phyloP scores from a whole-genome alignment of 352 stramenopile genomes.

The Plasmopara halstedii region DNA sequence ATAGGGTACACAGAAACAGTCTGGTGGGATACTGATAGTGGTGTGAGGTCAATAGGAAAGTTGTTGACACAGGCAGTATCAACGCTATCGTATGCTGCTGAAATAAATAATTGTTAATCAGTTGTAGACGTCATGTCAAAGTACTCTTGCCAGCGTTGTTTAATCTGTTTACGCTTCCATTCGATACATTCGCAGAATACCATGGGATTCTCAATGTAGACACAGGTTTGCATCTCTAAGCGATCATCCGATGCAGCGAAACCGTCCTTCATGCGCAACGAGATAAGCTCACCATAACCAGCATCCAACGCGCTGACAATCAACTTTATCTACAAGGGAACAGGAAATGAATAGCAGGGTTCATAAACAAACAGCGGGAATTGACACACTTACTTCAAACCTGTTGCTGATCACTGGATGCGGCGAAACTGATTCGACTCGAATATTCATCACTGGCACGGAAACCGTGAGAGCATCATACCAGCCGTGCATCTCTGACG shows the following conservation, averaged over 20 bases:
- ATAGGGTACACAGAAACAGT: too few relatives aligned
- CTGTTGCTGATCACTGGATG: constrained; percentile 3
- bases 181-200: constrained; percentile 10
- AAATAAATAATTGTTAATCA: constrained; percentile 6
- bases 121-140: constrained; percentile 7
- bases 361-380: background rate
- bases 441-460: constrained; percentile 15
- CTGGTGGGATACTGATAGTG: too few relatives aligned
- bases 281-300: constrained; percentile 5
- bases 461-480: constrained; percentile 7
- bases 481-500: constrained; percentile 11
- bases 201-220: constrained; percentile 11
- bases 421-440: constrained; percentile 6
- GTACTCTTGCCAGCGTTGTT: constrained; percentile 5
- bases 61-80: too few relatives aligned
- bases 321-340: constrained; percentile 5
- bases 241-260: constrained; percentile 8
- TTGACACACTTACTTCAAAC: constrained; percentile 11
- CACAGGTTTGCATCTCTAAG: constrained; percentile 11
- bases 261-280: constrained; percentile 7
- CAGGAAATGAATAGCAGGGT: constrained; percentile 5
- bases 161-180: constrained; percentile 3
- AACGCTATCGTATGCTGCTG: too few relatives aligned
- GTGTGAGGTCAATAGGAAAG: too few relatives aligned
- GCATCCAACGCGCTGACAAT: constrained; percentile 1